Evolutionary conservation across 1,284 basidiomycete genomes (phyloP), one percentile per base, ranked within the genome.

Genomic region (Bondarzewia mesenterica): DNA sequence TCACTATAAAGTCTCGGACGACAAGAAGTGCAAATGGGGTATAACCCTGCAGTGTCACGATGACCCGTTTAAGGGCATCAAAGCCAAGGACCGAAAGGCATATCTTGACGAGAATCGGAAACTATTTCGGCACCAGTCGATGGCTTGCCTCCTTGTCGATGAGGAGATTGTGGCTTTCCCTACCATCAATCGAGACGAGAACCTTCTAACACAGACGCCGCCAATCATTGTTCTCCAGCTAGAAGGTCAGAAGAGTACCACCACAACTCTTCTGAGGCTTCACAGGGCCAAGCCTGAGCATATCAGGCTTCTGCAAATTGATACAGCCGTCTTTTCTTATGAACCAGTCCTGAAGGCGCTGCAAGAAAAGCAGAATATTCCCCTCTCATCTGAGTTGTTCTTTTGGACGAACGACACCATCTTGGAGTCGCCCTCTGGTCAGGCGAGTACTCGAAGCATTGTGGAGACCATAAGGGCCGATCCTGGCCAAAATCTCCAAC

Each of bases 291-390:
- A 60, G 15, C n/a, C n/a, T n/a, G n/a, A 32, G 4, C 45, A 63
- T 5, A 58, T 80, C 42, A 66, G 67, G 22, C 65, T 84, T 15
- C 54, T 83, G n/a, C 75, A 75, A 52, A 74, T 82, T 20, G 71
- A 82, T 51, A 75, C 76, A 0, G 78, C 78, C 0, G 61, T 82
- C 3, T 84, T 82, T 55, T 63, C 81, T 0, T 84, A 74, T 51
- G 75, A 81, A 53, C 80, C 80, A 1, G 66, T 84, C 16, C 64
- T 84, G 23, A 70, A 62, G 42, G 72, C 70, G 4, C 63, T 84
- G 15, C 72, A 83, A 57, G 59, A 64, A 15, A 71, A 67, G 48
- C 65, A 58, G 10, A 52, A 50, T 0, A 50, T 80, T 5, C 72
- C 78, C 1, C 62, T 84, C 3, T 59, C 68, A 0, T 54, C 60